Conservation (phyloP, 139 green algal species). For the Chlorokybus atmophyticus region DNA sequence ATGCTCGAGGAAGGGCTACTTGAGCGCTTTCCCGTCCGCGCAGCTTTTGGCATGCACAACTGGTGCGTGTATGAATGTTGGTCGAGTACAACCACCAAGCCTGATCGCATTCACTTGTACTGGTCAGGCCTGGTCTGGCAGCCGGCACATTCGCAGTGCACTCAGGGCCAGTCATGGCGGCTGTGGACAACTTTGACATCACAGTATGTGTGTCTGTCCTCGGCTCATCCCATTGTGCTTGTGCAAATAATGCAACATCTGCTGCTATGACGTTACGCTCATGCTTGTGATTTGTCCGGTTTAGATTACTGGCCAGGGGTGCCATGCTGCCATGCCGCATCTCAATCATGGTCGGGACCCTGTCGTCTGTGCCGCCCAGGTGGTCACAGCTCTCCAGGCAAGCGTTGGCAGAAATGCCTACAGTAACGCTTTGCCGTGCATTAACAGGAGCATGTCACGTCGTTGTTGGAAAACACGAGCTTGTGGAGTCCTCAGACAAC, state of each 20-base stretch:
- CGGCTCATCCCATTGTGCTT: too few relatives aligned
- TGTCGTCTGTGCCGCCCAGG: slow-evolving; percentile 14
- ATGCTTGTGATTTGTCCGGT: too few relatives aligned
- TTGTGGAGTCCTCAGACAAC: too few relatives aligned
- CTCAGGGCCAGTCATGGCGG: slow-evolving; percentile 19
- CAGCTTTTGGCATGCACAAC: slow-evolving; percentile 22
- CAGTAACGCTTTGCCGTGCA: too few relatives aligned
- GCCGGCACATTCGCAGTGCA: slow-evolving; percentile 14
- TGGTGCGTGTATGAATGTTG: too few relatives aligned
- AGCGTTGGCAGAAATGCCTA: too few relatives aligned
- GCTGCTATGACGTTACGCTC: too few relatives aligned
- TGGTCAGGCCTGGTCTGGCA: slow-evolving; percentile 9
- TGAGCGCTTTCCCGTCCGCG: slow-evolving; percentile 18
- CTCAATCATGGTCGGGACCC: slow-evolving; percentile 8
- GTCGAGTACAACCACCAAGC: too few relatives aligned
- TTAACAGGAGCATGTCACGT: too few relatives aligned
- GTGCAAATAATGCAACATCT: too few relatives aligned
- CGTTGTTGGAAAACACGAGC: too few relatives aligned
- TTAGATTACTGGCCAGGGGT: slow-evolving; percentile 6
- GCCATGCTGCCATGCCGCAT: slow-evolving; percentile 25
- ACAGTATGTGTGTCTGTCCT: slow-evolving; percentile 4
- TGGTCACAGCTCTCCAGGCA: slow-evolving; percentile 21
- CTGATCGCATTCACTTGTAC: too few relatives aligned
- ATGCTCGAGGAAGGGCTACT: slow-evolving; percentile 24
- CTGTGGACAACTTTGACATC: slow-evolving; percentile 26